Evolutionary conservation across 495 filamentous ascomycete species (phyloP).

Genomic region (Lepraria neglecta): DNA sequence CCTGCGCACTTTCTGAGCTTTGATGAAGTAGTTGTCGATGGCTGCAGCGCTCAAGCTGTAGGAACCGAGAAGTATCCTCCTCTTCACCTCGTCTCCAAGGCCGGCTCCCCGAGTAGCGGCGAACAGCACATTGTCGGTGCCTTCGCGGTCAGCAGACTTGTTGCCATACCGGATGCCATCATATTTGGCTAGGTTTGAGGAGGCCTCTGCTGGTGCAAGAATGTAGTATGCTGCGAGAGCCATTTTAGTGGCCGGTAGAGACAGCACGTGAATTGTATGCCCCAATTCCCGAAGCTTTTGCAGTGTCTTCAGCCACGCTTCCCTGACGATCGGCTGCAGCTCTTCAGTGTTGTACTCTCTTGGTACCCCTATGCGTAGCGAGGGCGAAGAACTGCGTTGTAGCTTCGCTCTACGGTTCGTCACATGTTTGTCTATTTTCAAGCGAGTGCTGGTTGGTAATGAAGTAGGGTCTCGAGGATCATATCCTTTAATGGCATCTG

Average conservation of each 20-base stretch:
- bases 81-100: slow-evolving; percentile 78
- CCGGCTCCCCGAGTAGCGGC: slow-evolving; percentile 61
- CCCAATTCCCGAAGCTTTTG: slow-evolving; percentile 51
- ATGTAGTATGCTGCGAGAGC: slow-evolving; percentile 93
- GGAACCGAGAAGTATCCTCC: slow-evolving; percentile 80
- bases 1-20: slow-evolving; percentile 81
- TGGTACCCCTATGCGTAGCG: slow-evolving; percentile 64
- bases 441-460: slow-evolving; percentile 48
- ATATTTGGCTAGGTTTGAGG: slow-evolving; percentile 95
- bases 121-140: slow-evolving; percentile 56
- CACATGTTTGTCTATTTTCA: slow-evolving; percentile 34
- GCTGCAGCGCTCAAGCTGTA: slow-evolving; percentile 86
- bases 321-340: slow-evolving; percentile 59
- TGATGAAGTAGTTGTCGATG: slow-evolving; percentile 93
- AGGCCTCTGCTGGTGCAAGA: slow-evolving; percentile 89
- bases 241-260: slow-evolving; percentile 75
- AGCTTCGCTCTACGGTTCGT: slow-evolving; percentile 31
- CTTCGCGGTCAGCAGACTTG: slow-evolving; percentile 36
- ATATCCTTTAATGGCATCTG: slow-evolving; percentile 49
- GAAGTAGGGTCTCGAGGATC: slow-evolving; percentile 76
- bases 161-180: slow-evolving; percentile 88
- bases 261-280: slow-evolving; percentile 65
- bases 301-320: slow-evolving; percentile 60
- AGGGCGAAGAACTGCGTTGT: slow-evolving; percentile 21
- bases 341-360: slow-evolving; percentile 83